Evolutionary conservation across 73 alveolate species (phyloP).

Genomic region (Symbiodinium pilosum): DNA sequence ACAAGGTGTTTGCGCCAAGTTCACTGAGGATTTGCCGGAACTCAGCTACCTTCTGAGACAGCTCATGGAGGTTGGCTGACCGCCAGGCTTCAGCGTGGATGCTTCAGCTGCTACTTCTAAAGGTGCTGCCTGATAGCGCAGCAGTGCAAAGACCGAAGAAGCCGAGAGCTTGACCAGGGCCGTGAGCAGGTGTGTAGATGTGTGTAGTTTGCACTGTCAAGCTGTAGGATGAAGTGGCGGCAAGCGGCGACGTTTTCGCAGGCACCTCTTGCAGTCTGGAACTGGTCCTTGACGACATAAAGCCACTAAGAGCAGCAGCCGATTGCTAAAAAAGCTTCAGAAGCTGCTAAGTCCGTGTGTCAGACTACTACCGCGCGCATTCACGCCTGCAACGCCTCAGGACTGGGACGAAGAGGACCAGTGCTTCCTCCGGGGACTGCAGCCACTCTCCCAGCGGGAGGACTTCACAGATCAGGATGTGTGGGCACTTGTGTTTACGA

Average conservation of each 20-base stretch:
- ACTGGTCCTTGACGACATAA: neutral
- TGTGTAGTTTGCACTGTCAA: too few species aligned
- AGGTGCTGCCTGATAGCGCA: conserved; percentile 44
- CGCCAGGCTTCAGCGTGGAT: neutral
- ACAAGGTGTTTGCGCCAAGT: too few species aligned
- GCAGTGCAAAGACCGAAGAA: conserved; percentile 36
- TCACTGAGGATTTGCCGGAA: conserved; percentile 54
- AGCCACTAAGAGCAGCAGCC: neutral
- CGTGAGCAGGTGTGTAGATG: too few species aligned
- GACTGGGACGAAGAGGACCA: conserved; percentile 52
- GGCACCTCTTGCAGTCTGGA: neutral
- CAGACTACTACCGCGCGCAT: too few species aligned
- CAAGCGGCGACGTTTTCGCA: conserved; percentile 41
- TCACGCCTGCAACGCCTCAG: too few species aligned
- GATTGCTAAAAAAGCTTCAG: too few species aligned
- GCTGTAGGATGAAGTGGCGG: conserved; percentile 27
- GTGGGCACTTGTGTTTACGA: too few species aligned
- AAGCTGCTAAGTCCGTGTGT: too few species aligned
- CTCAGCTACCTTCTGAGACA: conserved; percentile 33
- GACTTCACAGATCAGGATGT: neutral
- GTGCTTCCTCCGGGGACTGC: conserved; percentile 37
- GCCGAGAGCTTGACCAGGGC: conserved; percentile 4
- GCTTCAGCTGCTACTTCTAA: neutral
- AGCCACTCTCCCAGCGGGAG: conserved; percentile 21
- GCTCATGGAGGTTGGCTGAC: conserved; percentile 19